A percentile compares a stretch with the other conserved stretches of the same genome.
These are phyloP conservation scores for Kregervanrija fluxuum DNA, from an alignment of 805 yeast genomes.

Conservation along the genomic window DNA sequence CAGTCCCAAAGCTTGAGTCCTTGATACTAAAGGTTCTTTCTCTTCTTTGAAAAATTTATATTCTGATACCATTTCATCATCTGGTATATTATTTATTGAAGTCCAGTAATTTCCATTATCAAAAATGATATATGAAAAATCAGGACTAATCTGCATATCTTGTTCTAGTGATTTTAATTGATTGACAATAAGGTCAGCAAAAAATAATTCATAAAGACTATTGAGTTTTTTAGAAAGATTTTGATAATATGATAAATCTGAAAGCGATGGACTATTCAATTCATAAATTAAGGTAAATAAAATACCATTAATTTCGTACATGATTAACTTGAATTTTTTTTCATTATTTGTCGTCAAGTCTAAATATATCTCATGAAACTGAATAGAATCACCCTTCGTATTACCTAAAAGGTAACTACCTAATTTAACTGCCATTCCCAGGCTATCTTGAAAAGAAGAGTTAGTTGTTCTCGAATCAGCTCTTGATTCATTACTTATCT, in stretches of 20 bases:
- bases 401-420: constrained; percentile 23
- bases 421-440: constrained; percentile 8
- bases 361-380: constrained; percentile 11
- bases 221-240: constrained; percentile 14
- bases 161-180: constrained; percentile 19
- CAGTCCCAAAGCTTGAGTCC: constrained; percentile 5
- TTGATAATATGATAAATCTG: constrained; percentile 6
- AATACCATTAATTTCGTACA: constrained; percentile 27
- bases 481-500: constrained; percentile 1
- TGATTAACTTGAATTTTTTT: constrained; percentile 12
- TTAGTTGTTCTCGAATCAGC: constrained; percentile 1
- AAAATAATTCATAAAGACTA: constrained; percentile 16
- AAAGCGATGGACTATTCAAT: not conserved
- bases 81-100: constrained; percentile 23
- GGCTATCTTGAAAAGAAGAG: constrained; percentile 6
- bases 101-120: constrained; percentile 18
- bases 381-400: constrained; percentile 14
- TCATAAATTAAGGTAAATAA: constrained; percentile 19
- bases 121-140: constrained; percentile 20
- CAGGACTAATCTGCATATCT: constrained; percentile 9
- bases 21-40: not conserved
- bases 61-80: constrained; percentile 11
- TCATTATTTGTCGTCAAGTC: constrained; percentile 1
- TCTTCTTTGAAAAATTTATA: constrained; percentile 1
- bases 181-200: constrained; percentile 19